These are phyloP conservation scores for Umbelopsis sp. DNA, from an alignment of 192 early-diverging fungal genomes.

Conservation along the genomic window DNA sequence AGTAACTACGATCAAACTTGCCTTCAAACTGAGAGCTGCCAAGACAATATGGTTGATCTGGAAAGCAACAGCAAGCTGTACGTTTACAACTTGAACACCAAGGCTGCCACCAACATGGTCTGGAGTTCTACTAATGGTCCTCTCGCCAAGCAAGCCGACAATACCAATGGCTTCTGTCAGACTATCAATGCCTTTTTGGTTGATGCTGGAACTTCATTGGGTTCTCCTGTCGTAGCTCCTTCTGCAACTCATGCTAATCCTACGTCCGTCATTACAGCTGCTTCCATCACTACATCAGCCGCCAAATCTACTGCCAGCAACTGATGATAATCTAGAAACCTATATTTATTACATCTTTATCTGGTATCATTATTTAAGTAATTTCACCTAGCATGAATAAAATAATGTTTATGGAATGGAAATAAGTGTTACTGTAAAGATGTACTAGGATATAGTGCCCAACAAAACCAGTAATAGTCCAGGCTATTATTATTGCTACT, in stretches of 20 bases:
- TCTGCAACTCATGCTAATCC: too few relatives aligned
- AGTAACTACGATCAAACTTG: slow-evolving; percentile 40
- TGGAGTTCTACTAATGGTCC: slow-evolving; percentile 4
- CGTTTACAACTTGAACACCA: slow-evolving; percentile 28
- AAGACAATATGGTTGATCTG: slow-evolving; percentile 20
- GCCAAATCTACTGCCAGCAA: too few relatives aligned
- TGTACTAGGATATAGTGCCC: too few relatives aligned
- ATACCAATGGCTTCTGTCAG: slow-evolving; percentile 22
- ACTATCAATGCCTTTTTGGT: slow-evolving; percentile 27
- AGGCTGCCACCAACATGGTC: slow-evolving; percentile 21
- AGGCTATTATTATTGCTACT: too few relatives aligned
- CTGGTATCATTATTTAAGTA: too few relatives aligned
- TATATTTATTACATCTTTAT: too few relatives aligned
- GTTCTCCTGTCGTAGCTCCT: too few relatives aligned
- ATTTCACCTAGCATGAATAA: too few relatives aligned
- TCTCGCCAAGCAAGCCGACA: slow-evolving; percentile 21
- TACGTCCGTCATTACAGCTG: neutral
- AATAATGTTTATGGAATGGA: too few relatives aligned
- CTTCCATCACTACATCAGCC: neutral
- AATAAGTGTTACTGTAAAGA: too few relatives aligned
- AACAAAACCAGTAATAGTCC: too few relatives aligned
- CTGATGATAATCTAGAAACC: too few relatives aligned
- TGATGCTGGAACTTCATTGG: slow-evolving; percentile 9
- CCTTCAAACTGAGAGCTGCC: slow-evolving; percentile 31
- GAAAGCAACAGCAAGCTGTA: slow-evolving; percentile 9